Percentiles rank a stretch among this genome's conserved stretches.
These are phyloP conservation scores for Irpex lacteus DNA, from an alignment of 1,284 basidiomycete genomes.

Conservation along the genomic window DNA sequence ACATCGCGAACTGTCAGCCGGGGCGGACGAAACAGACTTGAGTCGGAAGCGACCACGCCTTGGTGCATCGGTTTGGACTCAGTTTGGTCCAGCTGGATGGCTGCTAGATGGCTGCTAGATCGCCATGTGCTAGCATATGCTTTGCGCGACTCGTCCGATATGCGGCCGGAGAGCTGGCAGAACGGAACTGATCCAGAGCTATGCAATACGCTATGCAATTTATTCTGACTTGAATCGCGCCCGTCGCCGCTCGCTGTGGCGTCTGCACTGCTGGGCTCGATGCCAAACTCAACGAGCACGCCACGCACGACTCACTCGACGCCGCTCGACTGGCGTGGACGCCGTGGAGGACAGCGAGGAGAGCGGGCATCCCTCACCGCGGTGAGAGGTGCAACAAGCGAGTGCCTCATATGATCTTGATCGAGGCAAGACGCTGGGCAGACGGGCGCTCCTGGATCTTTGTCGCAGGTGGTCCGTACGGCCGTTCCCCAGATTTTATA, in stretches of 20 bases:
- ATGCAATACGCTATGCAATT: neutral
- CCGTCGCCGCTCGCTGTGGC: too few species aligned
- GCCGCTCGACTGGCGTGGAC: neutral
- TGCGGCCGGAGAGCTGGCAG: neutral
- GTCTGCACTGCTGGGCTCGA: neutral
- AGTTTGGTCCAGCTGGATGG: neutral
- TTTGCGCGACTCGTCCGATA: neutral
- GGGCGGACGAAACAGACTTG: neutral
- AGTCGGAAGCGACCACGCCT: neutral
- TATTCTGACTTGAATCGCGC: too few species aligned
- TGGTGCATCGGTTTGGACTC: neutral
- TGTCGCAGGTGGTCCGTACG: conserved; percentile 20
- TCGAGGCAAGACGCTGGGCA: conserved; percentile 13
- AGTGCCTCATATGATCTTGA: conserved; percentile 20
- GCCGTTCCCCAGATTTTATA: conserved; percentile 18
- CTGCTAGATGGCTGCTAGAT: neutral
- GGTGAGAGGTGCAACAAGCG: conserved; percentile 11
- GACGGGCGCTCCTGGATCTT: conserved; percentile 7
- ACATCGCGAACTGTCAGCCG: neutral
- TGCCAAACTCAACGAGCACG: neutral
- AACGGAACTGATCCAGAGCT: neutral
- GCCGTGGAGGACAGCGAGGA: neutral
- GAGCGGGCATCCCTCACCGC: conserved; percentile 13
- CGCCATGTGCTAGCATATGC: too few species aligned
- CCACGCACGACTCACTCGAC: neutral